A percentile compares a stretch with the other conserved stretches of the same genome.
phyloP scores from a whole-genome alignment of 164 flowering plant species.

The Dillenia turbinata region DNA sequence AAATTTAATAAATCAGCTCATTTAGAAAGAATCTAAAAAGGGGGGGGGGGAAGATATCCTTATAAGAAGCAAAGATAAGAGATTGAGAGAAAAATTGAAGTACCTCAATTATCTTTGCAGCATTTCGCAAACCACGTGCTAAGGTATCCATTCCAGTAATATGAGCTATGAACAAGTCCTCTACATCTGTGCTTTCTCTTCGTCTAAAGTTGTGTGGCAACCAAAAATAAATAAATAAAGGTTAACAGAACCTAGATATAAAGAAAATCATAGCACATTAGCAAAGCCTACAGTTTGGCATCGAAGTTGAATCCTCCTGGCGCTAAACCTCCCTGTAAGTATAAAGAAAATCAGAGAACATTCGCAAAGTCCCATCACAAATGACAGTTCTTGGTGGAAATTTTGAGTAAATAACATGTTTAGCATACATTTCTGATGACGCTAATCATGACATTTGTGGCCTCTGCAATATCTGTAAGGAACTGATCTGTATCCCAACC shows the following conservation, averaged over 20 bases:
- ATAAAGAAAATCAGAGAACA: conserved; percentile 1
- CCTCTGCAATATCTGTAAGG: conserved; percentile 82
- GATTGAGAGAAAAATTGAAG: not conserved
- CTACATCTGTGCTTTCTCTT: conserved; percentile 97
- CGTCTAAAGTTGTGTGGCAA: conserved; percentile 38
- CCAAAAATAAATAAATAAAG: not conserved
- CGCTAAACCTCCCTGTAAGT: conserved; percentile 82
- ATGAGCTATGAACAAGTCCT: conserved; percentile 92
- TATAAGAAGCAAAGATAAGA: not conserved
- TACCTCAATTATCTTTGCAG: conserved; percentile 80
- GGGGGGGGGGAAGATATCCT: not conserved
- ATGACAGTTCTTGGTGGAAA: not conserved
- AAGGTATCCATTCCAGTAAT: conserved; percentile 93
- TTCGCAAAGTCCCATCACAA: not conserved
- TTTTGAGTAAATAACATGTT: not conserved
- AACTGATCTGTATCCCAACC: conserved; percentile 99
- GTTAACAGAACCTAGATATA: not conserved
- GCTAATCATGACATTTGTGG: conserved; percentile 81
- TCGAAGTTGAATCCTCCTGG: conserved; percentile 99
- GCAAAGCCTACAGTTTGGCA: conserved; percentile 77
- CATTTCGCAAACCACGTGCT: conserved; percentile 94
- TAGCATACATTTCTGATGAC: conserved; percentile 80
- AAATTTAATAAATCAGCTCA: not conserved
- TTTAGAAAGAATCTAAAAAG: not conserved
- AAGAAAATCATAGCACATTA: not conserved